Base-by-base conservation (phyloP, 2,329 filamentous ascomycete genomes). In the Aspergillus spinulosporus region DNA sequence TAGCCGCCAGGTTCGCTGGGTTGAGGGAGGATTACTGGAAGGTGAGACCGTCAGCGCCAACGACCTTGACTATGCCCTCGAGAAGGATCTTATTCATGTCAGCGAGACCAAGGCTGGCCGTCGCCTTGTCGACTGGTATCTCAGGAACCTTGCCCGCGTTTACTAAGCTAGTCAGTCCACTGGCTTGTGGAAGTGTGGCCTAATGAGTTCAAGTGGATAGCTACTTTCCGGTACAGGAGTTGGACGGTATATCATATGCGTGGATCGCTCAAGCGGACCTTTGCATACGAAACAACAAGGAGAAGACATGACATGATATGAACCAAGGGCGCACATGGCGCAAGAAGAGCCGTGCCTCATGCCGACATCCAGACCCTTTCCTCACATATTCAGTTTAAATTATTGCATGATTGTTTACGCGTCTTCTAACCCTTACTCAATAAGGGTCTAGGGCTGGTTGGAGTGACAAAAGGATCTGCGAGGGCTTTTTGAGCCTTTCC, bases 21-120 rank as follows among this genome's bases (percentile, higher is more conserved):
- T 85, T 62, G 94, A 95, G 73, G 90, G 91, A 68, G 90, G 90
- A 42, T 80, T 99, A 63, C 77, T 99, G 61, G 93, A 97, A 64
- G 94, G 94, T 58, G 94, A 99, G 67, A 83, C 92, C 63, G 88
- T 95, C 68, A 96, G 93, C 74, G 90, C 91, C 63, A 95, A 90
- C 76, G 94, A 99, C 74, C 83, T 99, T 59, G 94, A 99, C 80
- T 99, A 97, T 74, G 94, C 94, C 63, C 85, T 99, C 79, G 90
- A 97, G 79, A 90, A 92, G 65, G 93, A 99, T 74, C 80, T 99
- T 69, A 99, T 99, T 75, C 94, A 99, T 78, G 94, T 99, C 67
- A 97, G 93, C 57, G 94, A 99, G 80, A 93, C 93, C 66, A 99
- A 99, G 87, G 92, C 97, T 59, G 94, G 94, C 72, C 86, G 94